phyloP scores from a whole-genome alignment of 768 basidiomycete genomes.

The Filobasidium floriforme region DNA sequence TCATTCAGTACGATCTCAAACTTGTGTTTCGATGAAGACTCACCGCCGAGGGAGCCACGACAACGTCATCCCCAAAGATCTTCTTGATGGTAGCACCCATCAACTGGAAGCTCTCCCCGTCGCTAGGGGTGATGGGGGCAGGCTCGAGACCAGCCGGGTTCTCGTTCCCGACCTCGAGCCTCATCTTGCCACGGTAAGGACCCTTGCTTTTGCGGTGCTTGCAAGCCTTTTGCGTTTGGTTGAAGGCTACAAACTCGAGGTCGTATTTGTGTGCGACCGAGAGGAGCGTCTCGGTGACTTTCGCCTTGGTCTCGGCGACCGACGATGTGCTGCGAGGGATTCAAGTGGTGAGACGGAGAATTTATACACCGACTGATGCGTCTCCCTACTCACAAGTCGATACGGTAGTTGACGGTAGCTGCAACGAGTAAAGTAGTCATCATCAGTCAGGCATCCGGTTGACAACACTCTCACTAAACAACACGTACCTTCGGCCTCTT shows the following conservation, averaged over 20 bases:
- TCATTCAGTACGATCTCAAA: neutral
- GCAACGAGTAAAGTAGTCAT: neutral
- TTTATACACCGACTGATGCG: neutral
- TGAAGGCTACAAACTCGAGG: constrained; percentile 36
- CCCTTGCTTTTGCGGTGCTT: neutral
- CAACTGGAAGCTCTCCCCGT: constrained; percentile 33
- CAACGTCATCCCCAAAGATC: constrained; percentile 39
- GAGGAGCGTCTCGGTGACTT: constrained; percentile 30
- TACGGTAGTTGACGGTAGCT: constrained; percentile 44
- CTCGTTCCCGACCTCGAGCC: constrained; percentile 19
- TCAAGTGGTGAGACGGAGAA: neutral
- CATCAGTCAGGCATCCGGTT: neutral
- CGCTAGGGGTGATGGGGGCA: constrained; percentile 36
- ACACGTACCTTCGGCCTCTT: constrained; percentile 44
- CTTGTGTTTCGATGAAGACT: neutral
- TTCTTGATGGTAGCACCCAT: constrained; percentile 42
- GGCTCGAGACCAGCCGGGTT: constrained; percentile 28
- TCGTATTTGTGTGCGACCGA: constrained; percentile 34
- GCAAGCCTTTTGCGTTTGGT: constrained; percentile 7
- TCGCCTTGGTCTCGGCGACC: constrained; percentile 36
- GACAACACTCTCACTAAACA: neutral
- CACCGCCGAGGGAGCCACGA: constrained; percentile 37
- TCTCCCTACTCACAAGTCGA: constrained; percentile 37
- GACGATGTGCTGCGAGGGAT: constrained; percentile 34
- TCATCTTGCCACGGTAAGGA: constrained; percentile 27